phyloP scores from a whole-genome alignment of 2,329 filamentous ascomycete species.

The Penicillium paneum region DNA sequence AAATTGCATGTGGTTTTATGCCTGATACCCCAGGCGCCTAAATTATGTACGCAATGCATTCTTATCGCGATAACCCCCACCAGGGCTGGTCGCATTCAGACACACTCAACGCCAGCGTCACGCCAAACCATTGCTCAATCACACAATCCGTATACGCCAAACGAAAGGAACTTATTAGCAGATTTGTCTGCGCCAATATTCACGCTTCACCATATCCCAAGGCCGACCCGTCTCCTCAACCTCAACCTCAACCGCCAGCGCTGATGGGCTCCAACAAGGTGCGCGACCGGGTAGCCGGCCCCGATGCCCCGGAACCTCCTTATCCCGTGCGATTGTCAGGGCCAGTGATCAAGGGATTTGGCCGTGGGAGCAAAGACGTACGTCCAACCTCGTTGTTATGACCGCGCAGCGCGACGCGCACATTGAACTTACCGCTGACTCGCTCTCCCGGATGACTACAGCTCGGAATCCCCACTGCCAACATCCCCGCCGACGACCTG shows the following conservation, averaged over 20 bases:
- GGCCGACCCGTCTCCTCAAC: no score
- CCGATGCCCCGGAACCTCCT: constrained; percentile 67
- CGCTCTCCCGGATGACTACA: constrained; percentile 35
- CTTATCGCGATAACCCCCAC: constrained; percentile 18
- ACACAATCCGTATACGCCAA: not conserved
- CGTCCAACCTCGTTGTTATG: constrained; percentile 9
- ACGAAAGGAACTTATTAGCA: not conserved
- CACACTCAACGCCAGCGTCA: not conserved
- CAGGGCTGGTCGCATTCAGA: not conserved
- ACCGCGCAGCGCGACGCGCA: not conserved
- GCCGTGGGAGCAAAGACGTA: constrained; percentile 88
- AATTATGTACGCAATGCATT: not conserved
- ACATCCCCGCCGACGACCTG: constrained; percentile 68
- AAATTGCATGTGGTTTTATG: not conserved
- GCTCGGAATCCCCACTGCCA: constrained; percentile 96
- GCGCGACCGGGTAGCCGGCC: constrained; percentile 70
- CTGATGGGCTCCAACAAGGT: constrained; percentile 39
- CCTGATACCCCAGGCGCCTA: not conserved
- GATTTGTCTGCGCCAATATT: not conserved
- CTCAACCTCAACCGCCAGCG: no score
- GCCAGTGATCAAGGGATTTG: constrained; percentile 87
- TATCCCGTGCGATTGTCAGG: constrained; percentile 83
- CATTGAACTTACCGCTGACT: constrained; percentile 1
- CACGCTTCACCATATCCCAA: not conserved
- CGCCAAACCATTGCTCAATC: not conserved